Percentiles rank a stretch among this genome's conserved stretches.
Evolutionary conservation across 2,329 filamentous ascomycete species (phyloP).

Genomic region (Myrmaecium sp.): DNA sequence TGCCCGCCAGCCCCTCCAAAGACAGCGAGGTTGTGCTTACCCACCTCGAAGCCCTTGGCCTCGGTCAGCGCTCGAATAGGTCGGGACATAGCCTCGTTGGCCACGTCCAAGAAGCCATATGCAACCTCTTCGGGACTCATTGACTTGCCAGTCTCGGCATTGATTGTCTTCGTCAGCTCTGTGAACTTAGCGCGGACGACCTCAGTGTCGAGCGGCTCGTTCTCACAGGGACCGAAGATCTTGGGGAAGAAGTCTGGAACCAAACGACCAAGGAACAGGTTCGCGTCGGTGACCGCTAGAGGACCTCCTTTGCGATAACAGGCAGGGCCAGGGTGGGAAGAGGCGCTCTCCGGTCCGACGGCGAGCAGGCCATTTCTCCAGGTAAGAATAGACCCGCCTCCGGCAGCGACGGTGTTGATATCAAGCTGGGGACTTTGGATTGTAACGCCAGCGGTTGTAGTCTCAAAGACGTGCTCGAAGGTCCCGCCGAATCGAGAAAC

Average conservation of each 20-base stretch:
- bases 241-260: conserved; percentile 15
- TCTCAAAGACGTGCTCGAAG: conserved; percentile 16
- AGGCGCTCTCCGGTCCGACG: conserved; percentile 50
- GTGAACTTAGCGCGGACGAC: conserved; percentile 24
- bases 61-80: conserved; percentile 14
- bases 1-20: conserved; percentile 20
- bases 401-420: conserved; percentile 23
- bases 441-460: conserved; percentile 14
- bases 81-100: conserved; percentile 14
- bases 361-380: conserved; percentile 82
- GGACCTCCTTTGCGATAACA: conserved; percentile 19
- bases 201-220: conserved; percentile 24
- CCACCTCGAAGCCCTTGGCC: conserved; percentile 10
- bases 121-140: conserved; percentile 14
- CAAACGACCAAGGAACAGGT: conserved; percentile 16
- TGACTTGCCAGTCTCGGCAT: conserved; percentile 13
- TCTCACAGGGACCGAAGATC: conserved; percentile 16
- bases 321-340: conserved; percentile 19
- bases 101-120: conserved; percentile 11
- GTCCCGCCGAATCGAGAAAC: conserved; percentile 16
- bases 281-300: conserved; percentile 18
- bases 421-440: conserved; percentile 16
- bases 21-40: conserved; percentile 10
- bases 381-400: conserved; percentile 64
- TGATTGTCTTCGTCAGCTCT: conserved; percentile 27